Evolutionary conservation across 345 rosid species (phyloP).

Genomic region (Linum tenue): DNA sequence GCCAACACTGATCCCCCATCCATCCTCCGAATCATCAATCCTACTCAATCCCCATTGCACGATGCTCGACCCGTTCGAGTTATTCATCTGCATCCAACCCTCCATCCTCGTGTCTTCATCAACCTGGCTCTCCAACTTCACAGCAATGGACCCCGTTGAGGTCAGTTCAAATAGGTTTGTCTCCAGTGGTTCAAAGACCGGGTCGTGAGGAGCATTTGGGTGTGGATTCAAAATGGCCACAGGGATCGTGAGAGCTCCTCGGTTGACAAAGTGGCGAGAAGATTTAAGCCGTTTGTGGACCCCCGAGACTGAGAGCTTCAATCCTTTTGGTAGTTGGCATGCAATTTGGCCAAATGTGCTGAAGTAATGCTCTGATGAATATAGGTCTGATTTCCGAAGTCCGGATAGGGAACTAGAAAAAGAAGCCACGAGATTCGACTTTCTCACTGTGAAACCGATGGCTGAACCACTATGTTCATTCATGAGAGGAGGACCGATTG

Average conservation of each 20-base stretch:
- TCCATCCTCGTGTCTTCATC: constrained; percentile 50
- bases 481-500: constrained; percentile 58
- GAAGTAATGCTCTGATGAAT: constrained; percentile 28
- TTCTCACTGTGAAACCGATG: constrained; percentile 50
- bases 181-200: constrained; percentile 18
- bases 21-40: constrained; percentile 53
- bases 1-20: constrained; percentile 69
- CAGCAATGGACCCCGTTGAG: constrained; percentile 36
- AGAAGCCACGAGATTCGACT: constrained; percentile 51
- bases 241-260: constrained; percentile 51
- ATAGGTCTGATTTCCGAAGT: constrained; percentile 18
- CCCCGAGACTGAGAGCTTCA: constrained; percentile 55
- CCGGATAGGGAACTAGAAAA: constrained; percentile 55
- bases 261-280: constrained; percentile 16
- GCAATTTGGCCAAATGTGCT: constrained; percentile 67
- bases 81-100: constrained; percentile 73
- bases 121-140: constrained; percentile 56
- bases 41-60: constrained; percentile 52
- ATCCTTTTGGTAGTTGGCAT: constrained; percentile 43
- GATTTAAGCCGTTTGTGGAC: constrained; percentile 36
- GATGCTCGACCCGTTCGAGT: constrained; percentile 24
- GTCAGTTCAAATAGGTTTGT: constrained; percentile 13
- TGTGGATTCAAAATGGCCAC: constrained; percentile 28
- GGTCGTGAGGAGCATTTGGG: constrained; percentile 14
- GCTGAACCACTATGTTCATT: constrained; percentile 50